Base-by-base conservation (phyloP, 305 asterid species). In the Ajuga reptans region DNA sequence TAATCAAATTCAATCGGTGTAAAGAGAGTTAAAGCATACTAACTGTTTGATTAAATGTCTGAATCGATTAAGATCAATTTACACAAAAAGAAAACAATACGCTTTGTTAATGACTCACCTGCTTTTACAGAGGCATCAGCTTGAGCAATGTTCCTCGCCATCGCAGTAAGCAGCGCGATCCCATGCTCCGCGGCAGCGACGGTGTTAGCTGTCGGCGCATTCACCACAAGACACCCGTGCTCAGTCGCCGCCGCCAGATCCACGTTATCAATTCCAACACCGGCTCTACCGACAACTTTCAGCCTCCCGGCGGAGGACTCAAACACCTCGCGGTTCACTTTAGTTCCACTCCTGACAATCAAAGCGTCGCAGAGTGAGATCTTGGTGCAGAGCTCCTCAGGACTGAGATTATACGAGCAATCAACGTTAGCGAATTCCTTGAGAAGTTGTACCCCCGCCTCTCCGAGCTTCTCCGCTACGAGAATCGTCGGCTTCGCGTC, bases 161-260 rank as follows among this genome's bases (percentile, higher is more conserved):
- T 89, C 54, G 89, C 96, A 5, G 97, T 81, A 33, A 92, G 86
- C 34, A 92, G 84, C 9, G 98, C 98, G 57, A 92, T 88, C 15
- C 95, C 98, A 49, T 92, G 98, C 84, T 92, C 98, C 31, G 98
- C 98, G 0, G 98, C 98, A 2, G 98, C 98, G 15, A 92, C 89
- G 3, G 98, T 92, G 55, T 92, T 92, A 9, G 98, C 98, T 11
- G 96, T 92, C 0, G 98, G 98, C 6, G 98, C 98, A 72, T 92
- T 92, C 72, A 92, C 98, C 14, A 92, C 98, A 33, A 92, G 83
- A 65, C 98, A 92, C 0, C 98, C 98, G 65, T 86, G 97, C 75
- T 92, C 98, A 14, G 98, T 92, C 43, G 98, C 98, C 9, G 98
- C 98, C 9, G 87, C 93, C 85, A 92, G 92, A 90, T 90, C 98